Percentiles rank a stretch among this genome's conserved stretches.
These are phyloP conservation scores for Sporothrix sp. DNA, from an alignment of 2,329 filamentous ascomycete species.

Conservation along the genomic window DNA sequence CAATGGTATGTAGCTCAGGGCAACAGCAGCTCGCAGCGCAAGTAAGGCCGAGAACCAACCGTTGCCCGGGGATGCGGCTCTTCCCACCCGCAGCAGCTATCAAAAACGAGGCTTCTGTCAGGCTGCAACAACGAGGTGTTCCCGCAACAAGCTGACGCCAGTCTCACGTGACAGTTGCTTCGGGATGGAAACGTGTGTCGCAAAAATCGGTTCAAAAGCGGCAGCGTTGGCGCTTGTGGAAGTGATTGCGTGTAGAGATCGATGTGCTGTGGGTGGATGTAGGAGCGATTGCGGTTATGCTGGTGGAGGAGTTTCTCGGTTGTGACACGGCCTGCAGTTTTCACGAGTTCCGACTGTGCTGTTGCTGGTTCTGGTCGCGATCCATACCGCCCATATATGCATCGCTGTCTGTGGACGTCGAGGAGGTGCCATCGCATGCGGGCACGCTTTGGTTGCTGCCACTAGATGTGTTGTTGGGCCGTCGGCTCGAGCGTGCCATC, in stretches of 20 bases:
- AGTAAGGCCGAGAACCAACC: constrained; percentile 24
- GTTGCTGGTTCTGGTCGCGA: constrained; percentile 25
- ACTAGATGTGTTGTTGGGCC: constrained; percentile 33
- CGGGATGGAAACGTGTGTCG: not conserved
- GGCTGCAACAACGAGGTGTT: not conserved
- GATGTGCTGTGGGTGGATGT: constrained; percentile 25
- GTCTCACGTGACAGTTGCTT: not conserved
- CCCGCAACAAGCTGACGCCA: not conserved
- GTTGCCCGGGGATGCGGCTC: constrained; percentile 38
- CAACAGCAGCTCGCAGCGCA: constrained; percentile 1
- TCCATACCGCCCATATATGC: constrained; percentile 26
- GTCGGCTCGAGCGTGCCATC: constrained; percentile 39
- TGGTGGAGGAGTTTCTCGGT: constrained; percentile 24
- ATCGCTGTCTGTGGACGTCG: constrained; percentile 25
- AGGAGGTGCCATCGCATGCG: constrained; percentile 17
- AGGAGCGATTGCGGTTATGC: constrained; percentile 13
- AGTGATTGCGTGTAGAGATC: constrained; percentile 6
- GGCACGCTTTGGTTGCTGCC: constrained; percentile 30
- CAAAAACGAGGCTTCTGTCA: not conserved
- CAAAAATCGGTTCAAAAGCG: constrained; percentile 16
- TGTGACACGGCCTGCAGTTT: constrained; percentile 47
- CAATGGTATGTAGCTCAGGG: not conserved
- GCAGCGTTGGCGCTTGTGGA: constrained; percentile 16
- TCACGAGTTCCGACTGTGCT: constrained; percentile 36
- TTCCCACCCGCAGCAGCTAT: constrained; percentile 27